Conservation (phyloP, 805 yeast species). For the Suhomyces canberraensis region DNA sequence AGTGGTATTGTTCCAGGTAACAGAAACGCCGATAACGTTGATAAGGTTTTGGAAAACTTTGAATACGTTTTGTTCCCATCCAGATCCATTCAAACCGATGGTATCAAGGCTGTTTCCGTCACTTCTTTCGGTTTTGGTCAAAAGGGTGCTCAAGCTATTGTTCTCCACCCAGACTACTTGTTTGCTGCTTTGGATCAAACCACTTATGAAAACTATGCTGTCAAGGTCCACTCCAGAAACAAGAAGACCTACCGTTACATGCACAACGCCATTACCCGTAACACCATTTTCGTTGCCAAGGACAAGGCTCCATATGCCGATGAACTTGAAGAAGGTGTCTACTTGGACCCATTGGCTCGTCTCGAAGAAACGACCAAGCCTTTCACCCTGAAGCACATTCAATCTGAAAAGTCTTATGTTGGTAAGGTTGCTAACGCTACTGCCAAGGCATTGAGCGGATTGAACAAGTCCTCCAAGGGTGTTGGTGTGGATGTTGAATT, state of each 20-base stretch:
- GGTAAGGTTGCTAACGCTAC: conserved; percentile 52
- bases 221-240: conserved; percentile 75
- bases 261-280: conserved; percentile 91
- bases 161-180: conserved; percentile 89
- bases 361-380: conserved; percentile 45
- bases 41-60: conserved; percentile 72
- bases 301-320: conserved; percentile 89
- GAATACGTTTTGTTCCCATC: conserved; percentile 94
- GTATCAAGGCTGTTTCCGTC: conserved; percentile 93
- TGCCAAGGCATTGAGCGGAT: conserved; percentile 54
- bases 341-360: conserved; percentile 94
- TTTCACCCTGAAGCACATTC: conserved; percentile 51
- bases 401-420: conserved; percentile 43
- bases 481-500: conserved; percentile 98
- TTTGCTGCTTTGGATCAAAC: conserved; percentile 73
- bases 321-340: conserved; percentile 84
- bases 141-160: conserved; percentile 96
- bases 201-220: conserved; percentile 67
- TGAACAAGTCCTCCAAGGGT: conserved; percentile 59
- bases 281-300: conserved; percentile 89
- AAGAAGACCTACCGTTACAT: conserved; percentile 88
- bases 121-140: conserved; percentile 99
- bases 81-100: conserved; percentile 89
- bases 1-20: conserved; percentile 97
- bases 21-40: conserved; percentile 97